phyloP scores from a whole-genome alignment of 441 rosid genomes.

The Macaranga tanarius region DNA sequence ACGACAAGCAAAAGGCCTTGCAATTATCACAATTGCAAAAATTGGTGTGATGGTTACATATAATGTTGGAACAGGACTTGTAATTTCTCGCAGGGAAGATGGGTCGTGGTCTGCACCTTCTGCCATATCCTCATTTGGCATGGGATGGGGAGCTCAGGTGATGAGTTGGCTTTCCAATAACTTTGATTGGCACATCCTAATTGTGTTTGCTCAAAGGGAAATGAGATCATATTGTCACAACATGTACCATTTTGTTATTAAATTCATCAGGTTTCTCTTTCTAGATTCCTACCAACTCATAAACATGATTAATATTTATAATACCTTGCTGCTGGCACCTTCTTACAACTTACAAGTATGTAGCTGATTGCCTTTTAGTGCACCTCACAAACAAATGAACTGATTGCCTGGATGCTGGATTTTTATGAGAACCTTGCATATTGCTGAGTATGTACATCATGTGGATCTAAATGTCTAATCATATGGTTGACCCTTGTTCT shows the following conservation, averaged over 20 bases:
- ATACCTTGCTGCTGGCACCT: neutral
- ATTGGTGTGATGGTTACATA: slow-evolving; percentile 95
- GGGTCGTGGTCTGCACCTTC: slow-evolving; percentile 98
- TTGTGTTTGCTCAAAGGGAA: neutral
- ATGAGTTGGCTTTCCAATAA: slow-evolving; percentile 10
- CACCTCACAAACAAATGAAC: neutral
- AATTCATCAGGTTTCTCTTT: neutral
- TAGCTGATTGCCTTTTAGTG: neutral
- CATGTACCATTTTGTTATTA: neutral
- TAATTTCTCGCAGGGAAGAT: slow-evolving; percentile 79
- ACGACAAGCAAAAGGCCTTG: slow-evolving; percentile 89
- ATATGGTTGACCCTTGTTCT: neutral
- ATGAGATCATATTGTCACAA: neutral
- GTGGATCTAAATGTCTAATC: neutral
- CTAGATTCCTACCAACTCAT: neutral
- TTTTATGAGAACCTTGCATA: neutral
- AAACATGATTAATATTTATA: neutral
- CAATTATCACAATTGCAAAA: slow-evolving; percentile 77
- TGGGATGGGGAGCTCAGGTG: slow-evolving; percentile 99
- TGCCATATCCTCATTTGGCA: slow-evolving; percentile 83
- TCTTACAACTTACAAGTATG: neutral
- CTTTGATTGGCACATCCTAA: neutral
- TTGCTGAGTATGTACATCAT: neutral
- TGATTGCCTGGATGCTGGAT: neutral
- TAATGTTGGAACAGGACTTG: slow-evolving; percentile 91